Conservation (phyloP, 345 rosid species). For the Ailanthus altissimus region DNA sequence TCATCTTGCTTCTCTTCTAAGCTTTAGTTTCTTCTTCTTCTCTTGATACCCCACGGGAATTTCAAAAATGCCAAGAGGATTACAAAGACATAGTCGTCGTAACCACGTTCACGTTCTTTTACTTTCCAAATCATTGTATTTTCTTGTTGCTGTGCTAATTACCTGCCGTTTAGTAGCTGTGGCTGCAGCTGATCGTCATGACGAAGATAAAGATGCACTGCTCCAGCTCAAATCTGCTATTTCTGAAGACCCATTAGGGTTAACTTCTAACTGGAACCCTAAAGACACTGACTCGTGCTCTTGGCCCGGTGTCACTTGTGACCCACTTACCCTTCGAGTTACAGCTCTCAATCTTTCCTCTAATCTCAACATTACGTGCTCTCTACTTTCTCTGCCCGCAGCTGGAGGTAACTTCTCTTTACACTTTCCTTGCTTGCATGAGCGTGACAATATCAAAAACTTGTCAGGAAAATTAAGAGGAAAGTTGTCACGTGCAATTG, state of each 20-base stretch:
- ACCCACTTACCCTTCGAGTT: constrained; percentile 41
- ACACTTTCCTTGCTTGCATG: constrained; percentile 36
- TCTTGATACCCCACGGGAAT: not conserved
- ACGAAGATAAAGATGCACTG: constrained; percentile 38
- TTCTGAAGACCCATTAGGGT: constrained; percentile 44
- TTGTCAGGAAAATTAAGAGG: constrained; percentile 35
- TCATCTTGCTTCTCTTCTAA: constrained; percentile 13
- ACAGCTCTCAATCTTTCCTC: constrained; percentile 35
- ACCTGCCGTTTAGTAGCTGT: constrained; percentile 8
- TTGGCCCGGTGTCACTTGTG: constrained; percentile 49
- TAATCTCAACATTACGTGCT: constrained; percentile 27
- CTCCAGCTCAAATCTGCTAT: constrained; percentile 44
- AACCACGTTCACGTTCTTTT: not conserved
- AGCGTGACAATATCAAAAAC: not conserved
- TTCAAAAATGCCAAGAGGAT: constrained; percentile 9
- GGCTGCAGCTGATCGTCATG: constrained; percentile 9
- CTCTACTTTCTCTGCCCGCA: constrained; percentile 21
- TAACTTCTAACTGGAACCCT: constrained; percentile 51
- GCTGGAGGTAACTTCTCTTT: constrained; percentile 38
- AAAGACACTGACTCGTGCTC: constrained; percentile 40
- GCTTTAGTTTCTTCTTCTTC: not conserved
- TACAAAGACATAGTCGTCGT: not conserved
- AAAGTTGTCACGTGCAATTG: constrained; percentile 34
- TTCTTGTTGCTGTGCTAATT: not conserved
- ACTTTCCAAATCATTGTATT: not conserved